These are phyloP conservation scores for Dipteronia sinensis DNA, from an alignment of 345 rosid species.

Conservation along the genomic window DNA sequence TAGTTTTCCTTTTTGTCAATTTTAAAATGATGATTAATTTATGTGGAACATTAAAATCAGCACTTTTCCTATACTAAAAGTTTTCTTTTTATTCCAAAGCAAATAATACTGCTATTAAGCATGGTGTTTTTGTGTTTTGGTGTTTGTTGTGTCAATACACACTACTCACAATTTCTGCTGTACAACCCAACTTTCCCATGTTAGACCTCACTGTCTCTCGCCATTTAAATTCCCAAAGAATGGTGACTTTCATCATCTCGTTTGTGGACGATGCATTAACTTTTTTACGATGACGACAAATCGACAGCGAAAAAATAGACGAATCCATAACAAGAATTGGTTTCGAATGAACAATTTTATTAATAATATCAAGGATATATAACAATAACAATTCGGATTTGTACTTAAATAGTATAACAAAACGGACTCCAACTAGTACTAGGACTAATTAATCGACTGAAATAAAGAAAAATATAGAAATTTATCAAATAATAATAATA, in stretches of 20 bases:
- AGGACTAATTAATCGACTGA: no score
- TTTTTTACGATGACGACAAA: neutral
- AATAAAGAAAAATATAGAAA: no score
- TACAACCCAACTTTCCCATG: neutral
- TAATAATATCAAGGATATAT: no score
- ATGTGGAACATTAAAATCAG: neutral
- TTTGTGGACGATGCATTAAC: neutral
- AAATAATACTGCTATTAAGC: no score
- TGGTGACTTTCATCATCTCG: neutral
- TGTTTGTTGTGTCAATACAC: neutral
- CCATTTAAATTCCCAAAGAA: neutral
- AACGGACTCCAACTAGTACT: no score
- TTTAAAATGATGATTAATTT: neutral
- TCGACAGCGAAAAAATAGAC: no score
- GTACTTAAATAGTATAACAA: no score
- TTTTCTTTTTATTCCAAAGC: neutral
- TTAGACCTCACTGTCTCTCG: no score
- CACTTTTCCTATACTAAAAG: neutral
- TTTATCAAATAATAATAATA: no score
- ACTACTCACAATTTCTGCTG: neutral
- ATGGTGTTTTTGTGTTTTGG: neutral
- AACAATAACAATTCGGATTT: no score
- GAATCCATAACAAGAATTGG: no score
- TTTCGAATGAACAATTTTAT: no score
- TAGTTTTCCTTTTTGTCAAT: neutral